Base-by-base conservation (phyloP, 108 stramenopile genomes). In the Skeletonema menzelii region DNA sequence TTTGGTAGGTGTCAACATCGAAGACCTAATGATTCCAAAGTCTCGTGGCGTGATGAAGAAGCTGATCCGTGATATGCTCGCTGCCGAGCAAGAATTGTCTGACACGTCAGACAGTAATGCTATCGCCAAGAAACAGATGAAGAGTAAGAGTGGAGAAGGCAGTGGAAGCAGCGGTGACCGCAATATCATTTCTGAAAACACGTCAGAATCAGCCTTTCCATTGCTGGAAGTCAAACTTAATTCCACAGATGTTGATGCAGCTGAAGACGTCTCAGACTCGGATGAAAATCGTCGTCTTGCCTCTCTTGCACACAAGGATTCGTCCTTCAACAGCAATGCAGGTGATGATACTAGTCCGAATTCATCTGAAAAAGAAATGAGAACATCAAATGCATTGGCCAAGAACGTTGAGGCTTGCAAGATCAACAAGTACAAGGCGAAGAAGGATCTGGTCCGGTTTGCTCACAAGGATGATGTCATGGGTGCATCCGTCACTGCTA, bases 381-480 rank as follows among this genome's bases (percentile, higher is more conserved):
- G 34, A 77, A n/a, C n/a, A n/a, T n/a, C n/a, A n/a, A 83, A 87
- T 15, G 68, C 84, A 27, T 53, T 87, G 55, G 57, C 49, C 19
- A 80, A 74, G 56, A 87, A 60, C 72, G 73, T 72, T 79, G 88
- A 72, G 86, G 90, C 69, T 73, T 88, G 68, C 73, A 82, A 53
- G 75, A 71, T 77, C 15, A 80, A 86, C 69, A 76, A 83, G 49
- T 71, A 69, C 59, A 85, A 69, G 68, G 70, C 65, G 20, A 76
- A 79, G 32, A 75, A 46, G 6, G 66, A 72, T 46, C 60, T 59
- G 31, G 76, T 60, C 14, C 57, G 75, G 31, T 59, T 65, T 32
- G 75, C 72, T 8, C 86, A 85, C 37, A 91, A 85, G 69, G 93
- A 94, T 73, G 91, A 92, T 73, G 94, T 95, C 24, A 92, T 86